phyloP scores from a whole-genome alignment of 140 eudicot genomes.

The Oenanthe javanica region DNA sequence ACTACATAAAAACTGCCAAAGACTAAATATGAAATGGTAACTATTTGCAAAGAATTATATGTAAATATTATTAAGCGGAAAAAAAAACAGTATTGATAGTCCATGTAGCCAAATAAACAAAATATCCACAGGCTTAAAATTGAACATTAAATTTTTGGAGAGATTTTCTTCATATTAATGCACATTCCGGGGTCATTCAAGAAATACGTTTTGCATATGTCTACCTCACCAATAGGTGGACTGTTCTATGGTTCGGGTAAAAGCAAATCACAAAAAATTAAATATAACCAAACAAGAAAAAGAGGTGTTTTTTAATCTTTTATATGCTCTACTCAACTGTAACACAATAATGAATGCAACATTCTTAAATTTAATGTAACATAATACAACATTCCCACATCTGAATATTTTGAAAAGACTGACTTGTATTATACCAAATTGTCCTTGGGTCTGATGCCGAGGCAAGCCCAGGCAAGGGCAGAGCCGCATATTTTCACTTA shows the following conservation, averaged over 20 bases:
- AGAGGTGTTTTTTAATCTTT: background rate
- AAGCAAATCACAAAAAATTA: background rate
- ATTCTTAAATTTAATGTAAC: background rate
- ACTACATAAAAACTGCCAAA: background rate
- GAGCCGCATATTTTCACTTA: too few species aligned
- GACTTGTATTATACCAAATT: background rate
- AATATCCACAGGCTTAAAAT: background rate
- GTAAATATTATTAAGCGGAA: background rate
- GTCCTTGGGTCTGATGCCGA: background rate
- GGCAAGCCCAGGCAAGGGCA: background rate
- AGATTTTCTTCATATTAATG: background rate
- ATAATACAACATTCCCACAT: background rate
- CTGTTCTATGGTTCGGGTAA: background rate
- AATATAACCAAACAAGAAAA: background rate
- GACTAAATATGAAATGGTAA: background rate
- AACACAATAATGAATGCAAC: background rate
- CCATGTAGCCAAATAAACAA: background rate
- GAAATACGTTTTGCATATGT: background rate
- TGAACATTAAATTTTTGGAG: background rate
- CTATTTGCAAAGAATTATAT: background rate
- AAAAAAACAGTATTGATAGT: background rate
- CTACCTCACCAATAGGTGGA: background rate
- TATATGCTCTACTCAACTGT: background rate
- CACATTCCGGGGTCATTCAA: background rate
- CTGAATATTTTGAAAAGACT: background rate